These are phyloP conservation scores for Dothideomycetes sp. DNA, from an alignment of 2,329 filamentous ascomycete genomes.

Conservation along the genomic window DNA sequence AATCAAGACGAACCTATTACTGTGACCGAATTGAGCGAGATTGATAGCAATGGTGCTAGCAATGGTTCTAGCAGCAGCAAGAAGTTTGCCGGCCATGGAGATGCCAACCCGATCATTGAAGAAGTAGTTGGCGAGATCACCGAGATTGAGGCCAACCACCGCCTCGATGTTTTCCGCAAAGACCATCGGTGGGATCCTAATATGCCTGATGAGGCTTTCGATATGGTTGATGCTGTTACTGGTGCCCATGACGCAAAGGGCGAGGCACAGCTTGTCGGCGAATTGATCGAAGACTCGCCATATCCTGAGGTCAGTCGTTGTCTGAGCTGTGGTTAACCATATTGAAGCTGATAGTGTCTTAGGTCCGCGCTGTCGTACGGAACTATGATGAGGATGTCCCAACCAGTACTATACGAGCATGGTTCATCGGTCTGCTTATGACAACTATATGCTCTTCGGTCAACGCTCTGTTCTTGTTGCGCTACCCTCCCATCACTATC, in stretches of 20 bases:
- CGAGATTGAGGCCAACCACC: slow-evolving; percentile 20
- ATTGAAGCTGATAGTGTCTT: neutral
- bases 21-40: slow-evolving; percentile 11
- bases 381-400: slow-evolving; percentile 57
- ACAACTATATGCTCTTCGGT: slow-evolving; percentile 50
- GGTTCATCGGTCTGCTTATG: slow-evolving; percentile 52
- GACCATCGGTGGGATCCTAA: slow-evolving; percentile 58
- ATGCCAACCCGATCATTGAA: slow-evolving; percentile 14
- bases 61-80: slow-evolving; percentile 14
- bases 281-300: slow-evolving; percentile 56
- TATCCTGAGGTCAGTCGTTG: slow-evolving; percentile 50
- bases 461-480: slow-evolving; percentile 79
- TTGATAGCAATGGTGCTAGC: slow-evolving; percentile 9
- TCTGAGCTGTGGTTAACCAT: neutral
- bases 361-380: slow-evolving; percentile 49
- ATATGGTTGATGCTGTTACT: slow-evolving; percentile 51
- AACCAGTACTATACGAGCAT: slow-evolving; percentile 56
- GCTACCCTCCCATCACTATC: slow-evolving; percentile 83
- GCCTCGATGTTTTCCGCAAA: slow-evolving; percentile 48
- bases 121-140: slow-evolving; percentile 17
- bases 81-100: slow-evolving; percentile 16
- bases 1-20: slow-evolving; percentile 13
- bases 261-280: slow-evolving; percentile 49
- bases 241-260: slow-evolving; percentile 47
- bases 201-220: slow-evolving; percentile 52